phyloP scores from a whole-genome alignment of 2,329 filamentous ascomycete genomes.

The Coniella lustricola region DNA sequence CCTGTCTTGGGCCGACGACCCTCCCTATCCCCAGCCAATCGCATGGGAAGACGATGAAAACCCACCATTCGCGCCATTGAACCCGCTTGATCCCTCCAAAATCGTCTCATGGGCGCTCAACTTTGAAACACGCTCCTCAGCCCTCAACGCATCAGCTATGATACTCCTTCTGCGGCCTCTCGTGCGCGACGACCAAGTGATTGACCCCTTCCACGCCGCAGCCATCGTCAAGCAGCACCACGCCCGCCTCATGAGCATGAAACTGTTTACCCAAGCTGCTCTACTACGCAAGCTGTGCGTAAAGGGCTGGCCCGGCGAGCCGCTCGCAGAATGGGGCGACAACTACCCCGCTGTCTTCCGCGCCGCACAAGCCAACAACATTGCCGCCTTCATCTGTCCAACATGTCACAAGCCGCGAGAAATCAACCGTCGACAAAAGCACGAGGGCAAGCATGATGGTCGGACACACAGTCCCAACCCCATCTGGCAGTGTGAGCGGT shows the following conservation, averaged over 20 bases:
- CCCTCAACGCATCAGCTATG: conserved; percentile 54
- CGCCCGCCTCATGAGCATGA: conserved; percentile 50
- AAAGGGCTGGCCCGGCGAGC: conserved; percentile 44
- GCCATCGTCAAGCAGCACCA: conserved; percentile 55
- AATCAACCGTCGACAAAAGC: conserved; percentile 25
- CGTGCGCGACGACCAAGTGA: conserved; percentile 43
- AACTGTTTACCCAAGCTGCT: conserved; percentile 53
- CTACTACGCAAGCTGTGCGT: conserved; percentile 55
- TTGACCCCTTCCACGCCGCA: conserved; percentile 48
- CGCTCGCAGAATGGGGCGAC: conserved; percentile 45
- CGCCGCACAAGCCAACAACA: conserved; percentile 47
- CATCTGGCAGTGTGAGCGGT: conserved; percentile 54
- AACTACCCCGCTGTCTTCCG: conserved; percentile 48
- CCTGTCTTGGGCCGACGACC: conserved; percentile 51
- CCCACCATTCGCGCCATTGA: conserved; percentile 10
- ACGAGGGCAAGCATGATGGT: neutral
- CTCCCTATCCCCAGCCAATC: conserved; percentile 44
- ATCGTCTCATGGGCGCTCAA: conserved; percentile 46
- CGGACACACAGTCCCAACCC: conserved; percentile 18
- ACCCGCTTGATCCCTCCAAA: conserved; percentile 48
- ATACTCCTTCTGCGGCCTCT: conserved; percentile 53
- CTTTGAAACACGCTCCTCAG: conserved; percentile 50
- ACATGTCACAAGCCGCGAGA: conserved; percentile 51
- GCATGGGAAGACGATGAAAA: conserved; percentile 7
- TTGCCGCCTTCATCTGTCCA: conserved; percentile 47